phyloP scores from a whole-genome alignment of 257 asterid species.

The Penstemon newberryi region DNA sequence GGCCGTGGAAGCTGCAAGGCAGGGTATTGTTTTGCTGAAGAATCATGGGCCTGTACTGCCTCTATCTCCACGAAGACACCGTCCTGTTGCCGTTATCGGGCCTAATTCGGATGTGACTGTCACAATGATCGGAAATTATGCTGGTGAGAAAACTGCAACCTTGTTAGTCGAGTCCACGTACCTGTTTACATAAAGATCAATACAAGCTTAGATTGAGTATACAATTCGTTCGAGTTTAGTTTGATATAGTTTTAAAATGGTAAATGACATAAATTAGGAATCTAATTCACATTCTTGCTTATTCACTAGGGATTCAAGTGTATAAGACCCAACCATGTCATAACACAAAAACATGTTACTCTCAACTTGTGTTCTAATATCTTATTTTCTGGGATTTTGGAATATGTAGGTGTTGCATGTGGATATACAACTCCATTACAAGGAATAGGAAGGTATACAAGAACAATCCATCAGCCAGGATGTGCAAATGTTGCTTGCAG shows the following conservation, averaged over 20 bases:
- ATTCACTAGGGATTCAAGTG: no score
- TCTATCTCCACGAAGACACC: constrained; percentile 53
- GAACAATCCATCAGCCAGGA: constrained; percentile 62
- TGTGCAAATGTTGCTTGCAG: constrained; percentile 62
- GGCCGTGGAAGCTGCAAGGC: constrained; percentile 77
- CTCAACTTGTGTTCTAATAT: no score
- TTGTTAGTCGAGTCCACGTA: not conserved
- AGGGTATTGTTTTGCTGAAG: constrained; percentile 75
- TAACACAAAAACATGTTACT: no score
- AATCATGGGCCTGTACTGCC: constrained; percentile 65
- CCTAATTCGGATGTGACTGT: constrained; percentile 70
- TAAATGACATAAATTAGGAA: no score
- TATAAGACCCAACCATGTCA: no score
- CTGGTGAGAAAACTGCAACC: constrained; percentile 39
- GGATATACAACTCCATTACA: constrained; percentile 70
- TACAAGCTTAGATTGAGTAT: no score
- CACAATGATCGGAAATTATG: constrained; percentile 84
- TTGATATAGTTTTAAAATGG: no score
- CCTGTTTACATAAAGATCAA: no score
- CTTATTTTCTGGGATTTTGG: not conserved
- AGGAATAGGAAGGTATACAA: constrained; percentile 53
- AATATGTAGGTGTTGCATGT: constrained; percentile 57
- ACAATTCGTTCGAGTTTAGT: no score
- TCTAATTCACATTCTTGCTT: no score
- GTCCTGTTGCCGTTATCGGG: constrained; percentile 67